phyloP scores from a whole-genome alignment of 129 eudicot genomes.

The Sambucus nigra region DNA sequence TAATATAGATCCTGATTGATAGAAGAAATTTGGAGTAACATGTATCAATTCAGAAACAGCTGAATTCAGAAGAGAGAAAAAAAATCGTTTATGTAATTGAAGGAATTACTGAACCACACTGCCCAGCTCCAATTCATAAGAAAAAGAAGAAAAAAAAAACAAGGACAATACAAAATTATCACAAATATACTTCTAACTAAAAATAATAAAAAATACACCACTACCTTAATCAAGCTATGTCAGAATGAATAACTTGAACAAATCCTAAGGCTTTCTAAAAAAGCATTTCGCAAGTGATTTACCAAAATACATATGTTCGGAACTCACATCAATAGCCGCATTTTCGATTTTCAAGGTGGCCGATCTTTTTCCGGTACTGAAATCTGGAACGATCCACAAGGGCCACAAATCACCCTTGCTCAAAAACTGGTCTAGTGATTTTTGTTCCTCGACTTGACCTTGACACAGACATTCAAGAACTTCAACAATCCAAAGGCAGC shows the following conservation, averaged over 20 bases:
- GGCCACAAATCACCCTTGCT: slow-evolving; percentile 55
- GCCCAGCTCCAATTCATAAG: too few species aligned
- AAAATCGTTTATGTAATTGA: too few species aligned
- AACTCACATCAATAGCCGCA: slow-evolving; percentile 33
- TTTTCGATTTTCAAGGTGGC: slow-evolving; percentile 21
- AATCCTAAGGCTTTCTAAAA: too few species aligned
- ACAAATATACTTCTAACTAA: background rate
- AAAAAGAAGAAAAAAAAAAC: too few species aligned
- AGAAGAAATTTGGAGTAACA: too few species aligned
- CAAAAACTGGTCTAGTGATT: slow-evolving; percentile 48
- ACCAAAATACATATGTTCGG: too few species aligned
- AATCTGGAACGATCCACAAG: slow-evolving; percentile 38
- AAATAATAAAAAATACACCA: background rate
- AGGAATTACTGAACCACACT: too few species aligned
- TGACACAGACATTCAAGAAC: slow-evolving; percentile 43
- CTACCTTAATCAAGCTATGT: background rate
- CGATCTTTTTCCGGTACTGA: slow-evolving; percentile 23
- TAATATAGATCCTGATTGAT: too few species aligned
- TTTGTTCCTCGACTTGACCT: slow-evolving; percentile 59
- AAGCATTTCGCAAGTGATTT: too few species aligned
- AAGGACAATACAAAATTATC: too few species aligned
- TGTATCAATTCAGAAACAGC: too few species aligned
- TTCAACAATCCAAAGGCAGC: slow-evolving; percentile 53
- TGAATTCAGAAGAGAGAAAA: too few species aligned
- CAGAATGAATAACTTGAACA: background rate